Conservation (phyloP, 441 rosid species). For the Adansonia gregorii region DNA sequence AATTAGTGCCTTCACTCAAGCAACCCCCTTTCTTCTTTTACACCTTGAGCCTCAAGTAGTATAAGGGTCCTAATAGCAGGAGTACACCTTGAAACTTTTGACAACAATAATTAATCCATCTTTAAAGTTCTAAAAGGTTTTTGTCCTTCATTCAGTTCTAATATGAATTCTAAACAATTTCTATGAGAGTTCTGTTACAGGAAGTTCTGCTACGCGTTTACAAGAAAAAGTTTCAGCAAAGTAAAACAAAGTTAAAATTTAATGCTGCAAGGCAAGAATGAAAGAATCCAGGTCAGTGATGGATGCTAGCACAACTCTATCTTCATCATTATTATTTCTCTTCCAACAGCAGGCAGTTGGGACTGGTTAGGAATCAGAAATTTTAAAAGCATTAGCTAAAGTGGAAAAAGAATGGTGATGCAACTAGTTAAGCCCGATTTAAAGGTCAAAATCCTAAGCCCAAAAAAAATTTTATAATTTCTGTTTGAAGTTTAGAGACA, state of each 20-base stretch:
- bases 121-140: not conserved
- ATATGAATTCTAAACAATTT: not conserved
- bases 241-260: not conserved
- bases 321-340: not conserved
- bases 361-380: not conserved
- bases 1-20: slow-evolving; percentile 7
- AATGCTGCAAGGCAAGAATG: not conserved
- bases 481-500: not conserved
- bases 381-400: not conserved
- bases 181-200: not conserved
- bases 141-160: not conserved
- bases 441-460: not conserved
- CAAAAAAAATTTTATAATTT: not conserved
- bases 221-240: not conserved
- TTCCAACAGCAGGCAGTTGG: not conserved
- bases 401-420: not conserved
- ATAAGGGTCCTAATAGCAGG: not conserved
- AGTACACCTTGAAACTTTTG: not conserved
- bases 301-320: not conserved
- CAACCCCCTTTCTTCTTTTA: not conserved
- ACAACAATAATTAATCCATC: not conserved
- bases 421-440: too few relatives aligned
- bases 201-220: not conserved
- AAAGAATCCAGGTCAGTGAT: not conserved
- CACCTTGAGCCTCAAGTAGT: not conserved